phyloP scores from a whole-genome alignment of 202 grass and related monocot species.

The Saccharum hybrid region DNA sequence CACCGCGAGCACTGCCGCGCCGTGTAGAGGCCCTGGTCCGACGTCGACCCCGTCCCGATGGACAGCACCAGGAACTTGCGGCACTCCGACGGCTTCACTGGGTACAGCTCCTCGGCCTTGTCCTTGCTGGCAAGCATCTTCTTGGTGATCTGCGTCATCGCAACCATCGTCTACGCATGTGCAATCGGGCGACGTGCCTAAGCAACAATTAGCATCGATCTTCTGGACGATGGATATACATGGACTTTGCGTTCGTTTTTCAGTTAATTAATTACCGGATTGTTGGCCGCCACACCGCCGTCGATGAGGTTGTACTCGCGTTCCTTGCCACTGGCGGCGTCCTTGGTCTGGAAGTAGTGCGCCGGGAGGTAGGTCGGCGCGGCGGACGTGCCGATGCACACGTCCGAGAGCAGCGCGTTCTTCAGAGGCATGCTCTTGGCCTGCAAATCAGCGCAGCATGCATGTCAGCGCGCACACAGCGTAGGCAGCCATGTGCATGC shows the following conservation, averaged over 20 bases:
- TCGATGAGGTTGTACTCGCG: conserved; percentile 65
- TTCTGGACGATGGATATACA: background rate
- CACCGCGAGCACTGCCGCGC: conserved; percentile 40
- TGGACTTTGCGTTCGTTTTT: background rate
- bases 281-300: conserved; percentile 65
- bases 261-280: conserved; percentile 32
- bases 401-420: conserved; percentile 64
- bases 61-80: conserved; percentile 57
- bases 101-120: conserved; percentile 35
- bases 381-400: conserved; percentile 71
- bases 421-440: conserved; percentile 41
- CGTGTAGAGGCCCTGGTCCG: conserved; percentile 36
- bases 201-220: background rate
- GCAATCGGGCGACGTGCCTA: background rate
- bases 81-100: conserved; percentile 24
- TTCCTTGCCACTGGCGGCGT: conserved; percentile 11
- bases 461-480: too few relatives aligned
- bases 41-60: conserved; percentile 50
- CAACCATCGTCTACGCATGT: conserved; percentile 46
- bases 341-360: conserved; percentile 54
- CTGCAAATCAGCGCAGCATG: background rate
- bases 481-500: too few relatives aligned
- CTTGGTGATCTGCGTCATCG: conserved; percentile 55
- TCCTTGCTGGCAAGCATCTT: conserved; percentile 32
- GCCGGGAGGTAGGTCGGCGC: conserved; percentile 71